These are phyloP conservation scores for Candida awuae DNA, from an alignment of 805 yeast genomes.

Conservation along the genomic window DNA sequence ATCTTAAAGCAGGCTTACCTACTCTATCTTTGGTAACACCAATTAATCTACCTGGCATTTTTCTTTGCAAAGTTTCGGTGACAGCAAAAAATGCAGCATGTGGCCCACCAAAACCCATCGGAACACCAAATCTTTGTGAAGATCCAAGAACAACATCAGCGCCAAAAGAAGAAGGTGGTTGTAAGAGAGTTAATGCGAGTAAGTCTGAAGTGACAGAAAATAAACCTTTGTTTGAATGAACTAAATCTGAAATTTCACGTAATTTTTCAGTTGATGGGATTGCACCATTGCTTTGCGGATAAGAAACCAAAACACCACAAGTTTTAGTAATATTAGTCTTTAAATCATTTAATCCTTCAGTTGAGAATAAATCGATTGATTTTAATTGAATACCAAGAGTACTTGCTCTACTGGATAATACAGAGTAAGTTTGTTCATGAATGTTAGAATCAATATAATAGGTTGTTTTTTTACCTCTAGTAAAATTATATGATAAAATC, in stretches of 20 bases:
- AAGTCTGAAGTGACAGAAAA: slow-evolving; percentile 87
- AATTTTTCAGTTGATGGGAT: slow-evolving; percentile 43
- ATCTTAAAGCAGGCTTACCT: slow-evolving; percentile 80
- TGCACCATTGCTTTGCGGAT: slow-evolving; percentile 83
- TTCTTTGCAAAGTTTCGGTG: slow-evolving; percentile 69
- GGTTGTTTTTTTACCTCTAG: slow-evolving; percentile 56
- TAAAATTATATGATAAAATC: slow-evolving; percentile 65
- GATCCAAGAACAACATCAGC: slow-evolving; percentile 93
- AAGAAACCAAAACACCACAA: slow-evolving; percentile 83
- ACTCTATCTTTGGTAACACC: slow-evolving; percentile 89
- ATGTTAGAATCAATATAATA: slow-evolving; percentile 70
- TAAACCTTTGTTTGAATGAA: slow-evolving; percentile 68
- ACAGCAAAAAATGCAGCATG: slow-evolving; percentile 97
- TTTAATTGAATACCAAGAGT: slow-evolving; percentile 63
- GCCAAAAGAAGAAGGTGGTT: slow-evolving; percentile 77
- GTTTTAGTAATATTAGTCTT: slow-evolving; percentile 31
- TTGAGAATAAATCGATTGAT: slow-evolving; percentile 44
- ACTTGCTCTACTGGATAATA: slow-evolving; percentile 68
- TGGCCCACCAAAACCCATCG: slow-evolving; percentile 97
- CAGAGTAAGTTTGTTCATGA: slow-evolving; percentile 82
- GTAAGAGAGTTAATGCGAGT: slow-evolving; percentile 75
- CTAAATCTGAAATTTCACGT: slow-evolving; percentile 47
- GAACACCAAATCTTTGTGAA: slow-evolving; percentile 95
- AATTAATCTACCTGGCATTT: slow-evolving; percentile 93
- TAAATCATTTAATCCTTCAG: slow-evolving; percentile 30